These are phyloP conservation scores for Pyrus communis DNA, from an alignment of 306 rosid genomes.

Conservation along the genomic window DNA sequence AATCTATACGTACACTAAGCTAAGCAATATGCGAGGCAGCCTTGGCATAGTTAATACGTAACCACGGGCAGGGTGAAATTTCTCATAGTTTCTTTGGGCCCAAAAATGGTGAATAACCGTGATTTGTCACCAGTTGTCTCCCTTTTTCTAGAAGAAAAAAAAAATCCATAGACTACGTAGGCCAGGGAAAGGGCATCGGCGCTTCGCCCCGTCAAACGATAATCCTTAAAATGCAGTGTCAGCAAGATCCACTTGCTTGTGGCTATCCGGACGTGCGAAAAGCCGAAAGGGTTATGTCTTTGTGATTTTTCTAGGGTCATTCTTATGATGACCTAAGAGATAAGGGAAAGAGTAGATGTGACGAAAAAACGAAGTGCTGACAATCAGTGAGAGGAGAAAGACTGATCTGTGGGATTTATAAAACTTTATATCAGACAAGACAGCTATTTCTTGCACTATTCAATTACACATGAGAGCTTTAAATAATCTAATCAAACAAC, in stretches of 20 bases:
- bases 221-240: conserved; percentile 1
- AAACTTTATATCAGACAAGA: not conserved
- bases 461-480: not conserved
- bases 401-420: not conserved
- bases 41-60: not conserved
- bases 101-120: accelerated
- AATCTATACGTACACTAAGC: not conserved
- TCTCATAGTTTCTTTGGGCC: accelerated
- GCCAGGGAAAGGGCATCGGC: not conserved
- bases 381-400: not conserved
- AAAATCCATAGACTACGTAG: not conserved
- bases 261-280: not conserved
- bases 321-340: not conserved
- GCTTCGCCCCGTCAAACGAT: not conserved
- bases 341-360: not conserved
- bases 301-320: not conserved
- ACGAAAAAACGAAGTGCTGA: not conserved
- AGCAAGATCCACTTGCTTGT: not conserved
- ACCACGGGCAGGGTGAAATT: accelerated
- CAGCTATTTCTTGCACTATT: not conserved
- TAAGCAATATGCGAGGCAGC: not conserved
- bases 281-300: not conserved
- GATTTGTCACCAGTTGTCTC: accelerated
- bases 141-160: too few relatives aligned
- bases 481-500: not conserved